Base-by-base conservation (phyloP, 371 early-diverging fungal species). In the Mycotypha africana region DNA sequence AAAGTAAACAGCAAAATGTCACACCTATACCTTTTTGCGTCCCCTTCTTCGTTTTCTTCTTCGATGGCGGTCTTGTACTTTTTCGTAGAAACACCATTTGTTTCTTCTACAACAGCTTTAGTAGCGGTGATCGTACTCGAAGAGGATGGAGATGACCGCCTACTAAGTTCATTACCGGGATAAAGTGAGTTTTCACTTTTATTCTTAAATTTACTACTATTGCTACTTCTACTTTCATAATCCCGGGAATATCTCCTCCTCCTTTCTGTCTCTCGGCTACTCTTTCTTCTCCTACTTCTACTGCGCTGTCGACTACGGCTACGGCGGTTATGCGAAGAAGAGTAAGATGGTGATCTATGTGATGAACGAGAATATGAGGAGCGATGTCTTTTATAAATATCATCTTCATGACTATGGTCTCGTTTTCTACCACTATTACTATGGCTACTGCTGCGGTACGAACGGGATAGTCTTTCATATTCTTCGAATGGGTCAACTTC, bases 401-500 rank as follows among this genome's bases (percentile, higher is more conserved):
- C n/a, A n/a, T n/a, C n/a, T 9, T 38, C 15, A 8, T 38, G 9
- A 24, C 41, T 40, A 24, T 41, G 7, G 5, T 35, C 35, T 12
- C 20, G 7, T 15, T 24, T 44, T 28, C 42, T 41, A 17, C 38
- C 21, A 15, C 21, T 53, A 30, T 30, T 30, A 12, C 21, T 21
- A 20, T 15, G 37, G 10, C 7, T 20, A 17, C 20, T 19, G 17
- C n/a, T n/a, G n/a, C n/a, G n/a, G n/a, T n/a, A n/a, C 20, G 15
- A 30, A 35, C 53, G 54, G 12, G 60, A 48, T 0, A 69, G 39
- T 15, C 70, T 51, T 51, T 69, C 70, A 21, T 69, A 69, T 51
- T 69, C 70, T 14, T 44, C 65, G 62, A 69, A 69, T 3, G 60
- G 60, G 31, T 65, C 70, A 15, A 62, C 65, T 37, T 44, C 55